Percentiles rank a stretch among this genome's conserved stretches.
phyloP scores from a whole-genome alignment of 345 rosid genomes.

The Moringa oleifera region DNA sequence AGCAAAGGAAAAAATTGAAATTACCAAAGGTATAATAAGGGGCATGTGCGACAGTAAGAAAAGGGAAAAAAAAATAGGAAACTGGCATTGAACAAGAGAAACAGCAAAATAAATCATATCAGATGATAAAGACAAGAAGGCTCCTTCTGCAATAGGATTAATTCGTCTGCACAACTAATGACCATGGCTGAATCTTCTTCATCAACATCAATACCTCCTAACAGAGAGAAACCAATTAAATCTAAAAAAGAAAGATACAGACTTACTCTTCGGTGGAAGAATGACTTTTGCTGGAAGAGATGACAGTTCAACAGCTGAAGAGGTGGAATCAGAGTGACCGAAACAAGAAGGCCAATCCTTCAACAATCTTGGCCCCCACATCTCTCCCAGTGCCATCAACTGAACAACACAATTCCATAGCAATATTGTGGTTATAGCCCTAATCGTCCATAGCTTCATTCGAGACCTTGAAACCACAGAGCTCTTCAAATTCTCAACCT shows the following conservation, averaged over 20 bases:
- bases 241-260: background rate
- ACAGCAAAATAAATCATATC: background rate
- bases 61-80: background rate
- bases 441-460: slow-evolving; percentile 65
- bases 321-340: slow-evolving; percentile 32
- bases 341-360: slow-evolving; percentile 91
- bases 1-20: background rate
- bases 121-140: background rate
- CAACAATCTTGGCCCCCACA: slow-evolving; percentile 83
- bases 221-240: background rate
- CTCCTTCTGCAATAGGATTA: background rate
- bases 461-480: slow-evolving; percentile 59
- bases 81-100: background rate
- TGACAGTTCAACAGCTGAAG: slow-evolving; percentile 30
- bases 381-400: slow-evolving; percentile 64
- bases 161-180: no score
- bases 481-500: slow-evolving; percentile 47
- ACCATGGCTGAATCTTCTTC: background rate
- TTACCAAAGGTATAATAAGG: background rate
- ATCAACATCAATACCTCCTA: background rate
- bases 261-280: slow-evolving; percentile 84
- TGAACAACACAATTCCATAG: slow-evolving; percentile 81
- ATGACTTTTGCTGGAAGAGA: slow-evolving; percentile 46
- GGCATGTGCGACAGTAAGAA: background rate
- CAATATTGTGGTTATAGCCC: slow-evolving; percentile 55